phyloP scores from a whole-genome alignment of 2,329 filamentous ascomycete genomes.

The Ascochyta rabiei region DNA sequence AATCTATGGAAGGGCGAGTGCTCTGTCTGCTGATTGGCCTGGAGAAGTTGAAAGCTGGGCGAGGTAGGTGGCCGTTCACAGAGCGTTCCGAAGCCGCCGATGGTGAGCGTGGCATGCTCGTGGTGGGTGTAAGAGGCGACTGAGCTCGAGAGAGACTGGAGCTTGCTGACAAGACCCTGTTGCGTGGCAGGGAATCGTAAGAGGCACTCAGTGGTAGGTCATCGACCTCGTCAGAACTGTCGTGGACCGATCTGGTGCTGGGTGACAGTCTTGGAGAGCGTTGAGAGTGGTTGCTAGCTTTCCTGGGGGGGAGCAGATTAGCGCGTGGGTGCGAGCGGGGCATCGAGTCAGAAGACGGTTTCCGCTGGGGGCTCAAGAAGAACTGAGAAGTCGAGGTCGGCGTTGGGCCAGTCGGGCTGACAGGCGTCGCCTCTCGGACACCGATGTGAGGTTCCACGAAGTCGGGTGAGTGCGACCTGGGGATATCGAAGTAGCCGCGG shows the following conservation, averaged over 20 bases:
- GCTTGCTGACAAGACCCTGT: conserved; percentile 79
- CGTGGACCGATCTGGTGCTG: conserved; percentile 55
- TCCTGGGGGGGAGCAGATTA: conserved; percentile 49
- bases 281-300: conserved; percentile 44
- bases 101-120: conserved; percentile 72
- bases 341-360: conserved; percentile 48
- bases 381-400: conserved; percentile 35
- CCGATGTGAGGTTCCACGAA: conserved; percentile 50
- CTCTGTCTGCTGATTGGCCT: conserved; percentile 80
- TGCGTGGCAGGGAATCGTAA: conserved; percentile 65
- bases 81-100: conserved; percentile 86
- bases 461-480: conserved; percentile 54
- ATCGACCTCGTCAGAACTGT: conserved; percentile 74
- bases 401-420: conserved; percentile 43
- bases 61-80: conserved; percentile 64
- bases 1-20: conserved; percentile 55
- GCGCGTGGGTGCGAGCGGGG: conserved; percentile 29
- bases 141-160: conserved; percentile 66
- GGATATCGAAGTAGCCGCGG: conserved; percentile 54
- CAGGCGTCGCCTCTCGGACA: conserved; percentile 53
- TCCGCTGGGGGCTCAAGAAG: conserved; percentile 46
- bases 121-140: conserved; percentile 69
- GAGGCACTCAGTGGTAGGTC: conserved; percentile 63
- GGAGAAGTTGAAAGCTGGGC: conserved; percentile 91
- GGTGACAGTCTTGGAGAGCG: conserved; percentile 47